Conservation (phyloP, 176 grass and related monocot species). For the Bonia amplexicaulis region DNA sequence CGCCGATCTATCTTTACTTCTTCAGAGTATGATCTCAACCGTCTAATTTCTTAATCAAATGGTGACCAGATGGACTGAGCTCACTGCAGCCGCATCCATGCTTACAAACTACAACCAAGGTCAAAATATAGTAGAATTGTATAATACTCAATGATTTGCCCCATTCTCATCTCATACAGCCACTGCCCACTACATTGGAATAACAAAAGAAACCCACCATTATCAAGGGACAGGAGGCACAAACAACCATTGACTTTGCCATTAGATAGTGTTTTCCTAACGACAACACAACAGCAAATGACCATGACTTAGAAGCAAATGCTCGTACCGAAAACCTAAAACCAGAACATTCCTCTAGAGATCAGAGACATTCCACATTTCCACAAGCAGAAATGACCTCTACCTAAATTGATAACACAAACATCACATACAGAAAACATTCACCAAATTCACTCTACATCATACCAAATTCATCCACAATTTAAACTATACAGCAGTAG, state of each 20-base stretch:
- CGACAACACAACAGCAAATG: constrained; percentile 15
- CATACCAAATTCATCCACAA: background rate
- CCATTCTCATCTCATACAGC: background rate
- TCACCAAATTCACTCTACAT: background rate
- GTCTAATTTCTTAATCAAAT: background rate
- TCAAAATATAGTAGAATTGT: constrained; percentile 25
- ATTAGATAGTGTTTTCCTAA: constrained; percentile 11
- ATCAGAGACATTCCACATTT: constrained; percentile 17
- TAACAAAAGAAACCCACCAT: constrained; percentile 13
- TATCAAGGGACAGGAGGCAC: constrained; percentile 3
- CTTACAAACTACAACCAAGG: constrained; percentile 6
- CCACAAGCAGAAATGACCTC: background rate
- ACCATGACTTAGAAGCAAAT: background rate
- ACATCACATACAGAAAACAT: constrained; percentile 3
- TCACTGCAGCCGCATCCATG: background rate
- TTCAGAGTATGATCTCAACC: background rate
- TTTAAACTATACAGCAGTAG: background rate
- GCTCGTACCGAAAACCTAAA: background rate
- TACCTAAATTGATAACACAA: constrained; percentile 17
- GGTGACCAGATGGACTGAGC: background rate
- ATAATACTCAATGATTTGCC: background rate
- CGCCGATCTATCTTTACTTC: background rate
- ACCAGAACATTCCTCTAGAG: constrained; percentile 24
- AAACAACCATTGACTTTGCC: constrained; percentile 18
- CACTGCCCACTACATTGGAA: constrained; percentile 18